Base-by-base conservation (phyloP, 2,329 filamentous ascomycete genomes). In the Talaromyces sp. region DNA sequence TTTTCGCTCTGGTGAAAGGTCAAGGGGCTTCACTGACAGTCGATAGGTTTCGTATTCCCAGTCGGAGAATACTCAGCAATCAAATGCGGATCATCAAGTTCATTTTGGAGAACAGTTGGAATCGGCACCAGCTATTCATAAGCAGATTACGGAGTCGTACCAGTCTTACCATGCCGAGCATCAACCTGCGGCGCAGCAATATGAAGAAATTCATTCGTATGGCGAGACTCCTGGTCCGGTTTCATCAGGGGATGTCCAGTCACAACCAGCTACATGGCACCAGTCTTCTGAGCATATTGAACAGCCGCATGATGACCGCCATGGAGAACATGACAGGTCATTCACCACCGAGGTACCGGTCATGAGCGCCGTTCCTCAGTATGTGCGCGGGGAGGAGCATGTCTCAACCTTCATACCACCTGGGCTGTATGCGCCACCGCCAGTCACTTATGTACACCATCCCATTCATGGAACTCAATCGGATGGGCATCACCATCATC, bases 321-420 rank as follows among this genome's bases (percentile, higher is more conserved):
- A 56, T 54, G 49, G 4, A 33, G 20, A 37, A 16, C 22, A 16
- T 13, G 22, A 32, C 4, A 27, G 9, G 19, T 10, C 29, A 7
- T 19, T 19, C 19, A 13, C 29, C 4, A 33, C 17, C 10, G 10
- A 44, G 17, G 51, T 57, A 16, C 65, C 65, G 24, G 42, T 70
- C 5, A 42, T 68, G 22, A 76, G 73, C 48, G 66, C 62, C 37
- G 75, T 78, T 6, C 75, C 76, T 16, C 72, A 75, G 49, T 77
- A 77, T 61, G 75, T 78, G 16, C 70, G 69, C 35, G 75, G 75
- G 29, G 75, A 77, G 62, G 75, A 77, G 55, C 67, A 76, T 46
- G 58, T 73, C 11, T 70, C 69, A 29, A 61, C 69, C 16, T 75
- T 63, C 55, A 65, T 66, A 45, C 61, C 62, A 6, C 53, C 60